Evolutionary conservation across 148 eudicot species (phyloP), one percentile per base, ranked within the genome.

Genomic region (Chenopodium berlandieri): DNA sequence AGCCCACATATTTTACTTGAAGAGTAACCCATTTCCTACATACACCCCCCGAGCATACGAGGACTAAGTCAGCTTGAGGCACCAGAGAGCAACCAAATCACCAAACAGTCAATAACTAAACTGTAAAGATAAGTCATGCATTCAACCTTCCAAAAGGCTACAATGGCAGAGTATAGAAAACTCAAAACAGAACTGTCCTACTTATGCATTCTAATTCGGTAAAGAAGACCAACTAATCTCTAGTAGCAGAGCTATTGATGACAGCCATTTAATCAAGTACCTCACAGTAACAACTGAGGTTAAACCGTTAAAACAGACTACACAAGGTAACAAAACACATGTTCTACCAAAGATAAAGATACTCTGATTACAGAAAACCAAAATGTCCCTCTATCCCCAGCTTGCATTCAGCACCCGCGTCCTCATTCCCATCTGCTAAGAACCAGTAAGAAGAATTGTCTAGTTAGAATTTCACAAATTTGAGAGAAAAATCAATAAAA

Each of bases 401-500:
- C 78, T 72, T 44, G 65, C 69, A 52, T 70, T 40, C 71, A 60
- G 20, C 77, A 62, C 50, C n/a, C 16, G 30, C 30, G n/a, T 80
- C 78, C 80, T 76, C 23, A 50, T 67, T 50, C 76, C 75, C 81
- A 77, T 77, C 83, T 80, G 83, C 83, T 54, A 84, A 80, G 48
- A 44, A 4, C 56, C 75, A 44, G 75, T 6, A 6, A 31, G 23
- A 75, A 17, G 64, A 11, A 14, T 75, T 7, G 40, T 71, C 12
- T 40, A 8, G 44, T 16, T 19, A 37, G 50, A 20, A 37, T 4
- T 40, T 37, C 50, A 40, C 74, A n/a, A 9, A 37, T 44, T 20
- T 46, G 30, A 4, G 46, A 46, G 17, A 46, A 72, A 72, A n/a
- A 9, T 72, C 75, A 46, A 71, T 44, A 23, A 23, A 37, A 1